These are phyloP conservation scores for Macrocybe gigantea DNA, from an alignment of 768 basidiomycete genomes.

Conservation along the genomic window DNA sequence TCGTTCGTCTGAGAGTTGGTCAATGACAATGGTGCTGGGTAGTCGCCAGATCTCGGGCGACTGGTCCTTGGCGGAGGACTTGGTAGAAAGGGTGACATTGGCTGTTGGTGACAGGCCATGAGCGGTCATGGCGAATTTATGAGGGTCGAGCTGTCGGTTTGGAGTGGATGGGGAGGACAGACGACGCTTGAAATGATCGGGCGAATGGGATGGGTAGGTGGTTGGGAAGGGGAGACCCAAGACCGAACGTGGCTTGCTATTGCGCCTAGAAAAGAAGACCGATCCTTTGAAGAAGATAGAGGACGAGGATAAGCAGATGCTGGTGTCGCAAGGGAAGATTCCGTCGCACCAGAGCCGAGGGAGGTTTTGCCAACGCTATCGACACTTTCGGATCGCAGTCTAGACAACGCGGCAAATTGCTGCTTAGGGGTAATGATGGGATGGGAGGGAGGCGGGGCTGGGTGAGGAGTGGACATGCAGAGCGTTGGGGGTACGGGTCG, in stretches of 20 bases:
- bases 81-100: too few relatives aligned
- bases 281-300: constrained; percentile 21
- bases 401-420: constrained; percentile 23
- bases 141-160: neutral
- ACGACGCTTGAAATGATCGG: neutral
- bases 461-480: constrained; percentile 38
- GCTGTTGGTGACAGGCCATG: too few relatives aligned
- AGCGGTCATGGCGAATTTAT: too few relatives aligned
- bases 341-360: constrained; percentile 31
- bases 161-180: neutral
- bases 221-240: constrained; percentile 30
- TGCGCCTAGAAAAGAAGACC: constrained; percentile 27
- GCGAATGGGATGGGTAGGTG: too few relatives aligned
- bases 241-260: constrained; percentile 39
- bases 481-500: constrained; percentile 45
- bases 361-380: constrained; percentile 30
- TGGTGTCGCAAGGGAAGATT: constrained; percentile 49
- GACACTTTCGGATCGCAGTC: constrained; percentile 16
- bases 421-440: constrained; percentile 27
- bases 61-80: too few relatives aligned
- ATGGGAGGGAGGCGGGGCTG: constrained; percentile 19
- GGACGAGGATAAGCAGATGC: constrained; percentile 31
- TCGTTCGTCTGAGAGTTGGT: too few relatives aligned
- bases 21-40: too few relatives aligned
- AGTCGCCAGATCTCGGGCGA: too few relatives aligned